These are phyloP conservation scores for Calocybe gangraenosa DNA, from an alignment of 768 basidiomycete genomes.

Conservation along the genomic window DNA sequence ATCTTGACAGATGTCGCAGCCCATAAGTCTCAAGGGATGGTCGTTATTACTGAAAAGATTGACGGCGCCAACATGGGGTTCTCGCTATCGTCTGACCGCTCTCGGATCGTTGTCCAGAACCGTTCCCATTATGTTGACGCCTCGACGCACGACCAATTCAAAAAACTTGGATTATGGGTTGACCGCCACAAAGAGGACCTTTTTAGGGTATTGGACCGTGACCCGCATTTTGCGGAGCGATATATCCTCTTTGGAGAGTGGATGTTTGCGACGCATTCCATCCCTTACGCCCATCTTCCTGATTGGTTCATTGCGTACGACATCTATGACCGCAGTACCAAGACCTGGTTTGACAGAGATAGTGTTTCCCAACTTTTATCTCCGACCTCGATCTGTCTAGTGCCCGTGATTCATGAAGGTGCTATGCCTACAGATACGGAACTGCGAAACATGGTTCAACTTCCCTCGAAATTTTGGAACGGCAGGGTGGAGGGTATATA, in stretches of 20 bases:
- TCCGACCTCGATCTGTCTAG: slow-evolving; percentile 35
- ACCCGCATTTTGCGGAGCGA: slow-evolving; percentile 50
- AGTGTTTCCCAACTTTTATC: slow-evolving; percentile 30
- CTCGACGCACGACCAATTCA: slow-evolving; percentile 57
- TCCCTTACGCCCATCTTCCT: slow-evolving; percentile 50
- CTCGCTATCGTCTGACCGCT: slow-evolving; percentile 44
- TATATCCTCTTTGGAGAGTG: slow-evolving; percentile 64
- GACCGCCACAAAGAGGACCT: slow-evolving; percentile 43
- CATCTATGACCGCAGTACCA: slow-evolving; percentile 48
- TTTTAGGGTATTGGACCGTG: slow-evolving; percentile 37
- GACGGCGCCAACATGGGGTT: slow-evolving; percentile 70
- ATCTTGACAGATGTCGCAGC: slow-evolving; percentile 27
- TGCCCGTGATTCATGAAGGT: slow-evolving; percentile 42
- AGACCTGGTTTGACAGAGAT: slow-evolving; percentile 34
- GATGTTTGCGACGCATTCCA: slow-evolving; percentile 59
- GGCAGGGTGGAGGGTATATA: slow-evolving; percentile 55
- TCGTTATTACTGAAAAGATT: slow-evolving; percentile 59
- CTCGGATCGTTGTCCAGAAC: slow-evolving; percentile 52
- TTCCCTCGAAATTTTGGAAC: slow-evolving; percentile 38
- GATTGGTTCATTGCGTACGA: slow-evolving; percentile 59
- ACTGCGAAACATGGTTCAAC: slow-evolving; percentile 42
- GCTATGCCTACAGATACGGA: slow-evolving; percentile 33
- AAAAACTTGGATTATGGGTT: slow-evolving; percentile 52
- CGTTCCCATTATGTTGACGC: slow-evolving; percentile 57
- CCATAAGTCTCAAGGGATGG: slow-evolving; percentile 21